These are phyloP conservation scores for Suhomyces maxii DNA, from an alignment of 1,139 yeast species.

Conservation along the genomic window DNA sequence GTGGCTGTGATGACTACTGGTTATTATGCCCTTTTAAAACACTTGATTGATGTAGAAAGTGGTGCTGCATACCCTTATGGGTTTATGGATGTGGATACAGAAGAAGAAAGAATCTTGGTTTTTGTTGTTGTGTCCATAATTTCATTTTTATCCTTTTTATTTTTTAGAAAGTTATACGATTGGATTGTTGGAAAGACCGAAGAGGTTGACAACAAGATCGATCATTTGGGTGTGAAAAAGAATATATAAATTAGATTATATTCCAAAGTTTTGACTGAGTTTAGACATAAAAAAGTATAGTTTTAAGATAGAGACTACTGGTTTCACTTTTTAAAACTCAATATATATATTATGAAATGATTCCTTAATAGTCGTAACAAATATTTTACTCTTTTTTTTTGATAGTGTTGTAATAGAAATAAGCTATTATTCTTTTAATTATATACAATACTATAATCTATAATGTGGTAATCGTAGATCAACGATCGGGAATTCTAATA, in stretches of 20 bases:
- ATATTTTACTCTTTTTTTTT: too few species aligned
- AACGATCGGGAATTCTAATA: too few species aligned
- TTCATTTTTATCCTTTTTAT: conserved; percentile 40
- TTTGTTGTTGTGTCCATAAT: conserved; percentile 49
- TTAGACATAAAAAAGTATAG: neutral
- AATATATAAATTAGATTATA: too few species aligned
- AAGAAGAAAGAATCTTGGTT: conserved; percentile 44
- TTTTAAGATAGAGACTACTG: too few species aligned
- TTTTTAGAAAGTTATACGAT: conserved; percentile 28
- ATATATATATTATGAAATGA: too few species aligned
- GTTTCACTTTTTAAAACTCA: too few species aligned
- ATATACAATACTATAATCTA: too few species aligned
- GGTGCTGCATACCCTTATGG: conserved; percentile 63
- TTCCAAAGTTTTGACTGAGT: neutral
- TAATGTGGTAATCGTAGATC: too few species aligned
- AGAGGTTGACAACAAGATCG: conserved; percentile 14
- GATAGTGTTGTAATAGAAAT: too few species aligned
- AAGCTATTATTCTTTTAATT: too few species aligned
- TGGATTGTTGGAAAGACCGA: conserved; percentile 21
- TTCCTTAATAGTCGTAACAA: too few species aligned
- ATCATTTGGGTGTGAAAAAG: conserved; percentile 7
- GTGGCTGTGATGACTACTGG: conserved; percentile 40
- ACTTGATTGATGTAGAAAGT: conserved; percentile 43
- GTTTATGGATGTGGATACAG: conserved; percentile 55
- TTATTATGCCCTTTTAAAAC: conserved; percentile 56